These are phyloP conservation scores for Grosmannia huntii DNA, from an alignment of 2,329 filamentous ascomycete species.

Conservation along the genomic window DNA sequence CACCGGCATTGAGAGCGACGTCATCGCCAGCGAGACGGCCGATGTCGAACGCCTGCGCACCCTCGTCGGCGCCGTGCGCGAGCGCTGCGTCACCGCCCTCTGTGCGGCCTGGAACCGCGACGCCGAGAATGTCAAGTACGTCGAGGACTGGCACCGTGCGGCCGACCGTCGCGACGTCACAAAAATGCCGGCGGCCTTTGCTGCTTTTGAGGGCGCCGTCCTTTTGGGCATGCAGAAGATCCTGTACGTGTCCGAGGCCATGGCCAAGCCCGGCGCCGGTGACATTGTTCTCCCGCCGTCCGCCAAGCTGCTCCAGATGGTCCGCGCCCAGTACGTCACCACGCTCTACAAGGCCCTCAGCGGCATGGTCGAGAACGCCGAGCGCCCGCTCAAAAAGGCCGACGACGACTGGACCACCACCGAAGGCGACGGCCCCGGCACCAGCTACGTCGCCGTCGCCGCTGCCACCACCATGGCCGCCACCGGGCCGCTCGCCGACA, in stretches of 20 bases:
- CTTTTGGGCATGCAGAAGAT: constrained; percentile 88
- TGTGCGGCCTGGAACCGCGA: constrained; percentile 90
- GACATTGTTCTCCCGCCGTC: constrained; percentile 78
- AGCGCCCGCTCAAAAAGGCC: constrained; percentile 53
- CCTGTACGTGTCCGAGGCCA: constrained; percentile 79
- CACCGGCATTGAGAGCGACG: too few relatives aligned
- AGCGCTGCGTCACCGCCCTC: constrained; percentile 73
- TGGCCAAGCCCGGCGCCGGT: constrained; percentile 56
- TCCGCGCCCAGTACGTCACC: constrained; percentile 82
- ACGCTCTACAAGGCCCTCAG: constrained; percentile 89
- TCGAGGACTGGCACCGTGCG: constrained; percentile 88
- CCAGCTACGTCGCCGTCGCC: constrained; percentile 21
- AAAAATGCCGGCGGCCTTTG: constrained; percentile 76
- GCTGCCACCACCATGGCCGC: constrained; percentile 4
- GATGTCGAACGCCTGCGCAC: constrained; percentile 60
- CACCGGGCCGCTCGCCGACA: constrained; percentile 10
- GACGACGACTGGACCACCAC: constrained; percentile 49
- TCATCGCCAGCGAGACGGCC: constrained; percentile 23
- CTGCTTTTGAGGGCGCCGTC: constrained; percentile 71
- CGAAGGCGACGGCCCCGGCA: constrained; percentile 14
- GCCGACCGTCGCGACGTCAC: constrained; percentile 76
- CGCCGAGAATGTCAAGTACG: constrained; percentile 78
- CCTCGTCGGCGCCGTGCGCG: constrained; percentile 66
- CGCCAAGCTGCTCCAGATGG: constrained; percentile 78
- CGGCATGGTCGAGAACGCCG: constrained; percentile 94